Conservation (phyloP, 2,329 filamentous ascomycete species). For the Metarhizium anisopliae region DNA sequence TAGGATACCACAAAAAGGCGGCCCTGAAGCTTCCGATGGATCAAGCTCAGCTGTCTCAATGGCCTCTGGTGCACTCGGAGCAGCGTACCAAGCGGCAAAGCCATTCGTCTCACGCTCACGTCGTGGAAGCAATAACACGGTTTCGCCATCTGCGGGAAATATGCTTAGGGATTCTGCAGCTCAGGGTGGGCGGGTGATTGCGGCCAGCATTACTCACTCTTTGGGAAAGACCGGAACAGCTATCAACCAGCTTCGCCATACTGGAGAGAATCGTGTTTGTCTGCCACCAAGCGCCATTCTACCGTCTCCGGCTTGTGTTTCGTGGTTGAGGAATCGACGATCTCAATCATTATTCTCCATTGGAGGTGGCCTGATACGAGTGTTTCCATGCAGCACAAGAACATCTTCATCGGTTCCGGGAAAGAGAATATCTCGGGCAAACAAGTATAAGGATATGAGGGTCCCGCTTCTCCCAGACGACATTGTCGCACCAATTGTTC, state of each 20-base stretch:
- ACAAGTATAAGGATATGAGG: slow-evolving; percentile 57
- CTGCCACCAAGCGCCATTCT: slow-evolving; percentile 48
- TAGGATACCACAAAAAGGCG: slow-evolving; percentile 32
- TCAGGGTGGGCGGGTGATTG: slow-evolving; percentile 63
- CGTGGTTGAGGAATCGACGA: slow-evolving; percentile 55
- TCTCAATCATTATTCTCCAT: slow-evolving; percentile 56
- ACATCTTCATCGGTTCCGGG: slow-evolving; percentile 44
- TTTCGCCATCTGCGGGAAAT: slow-evolving; percentile 24
- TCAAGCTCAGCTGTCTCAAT: slow-evolving; percentile 53
- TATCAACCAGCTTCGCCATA: slow-evolving; percentile 63
- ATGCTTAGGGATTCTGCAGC: slow-evolving; percentile 52
- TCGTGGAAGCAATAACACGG: slow-evolving; percentile 33
- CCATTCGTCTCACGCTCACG: slow-evolving; percentile 48
- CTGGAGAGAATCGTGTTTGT: slow-evolving; percentile 65
- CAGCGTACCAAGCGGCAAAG: slow-evolving; percentile 60
- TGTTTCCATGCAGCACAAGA: slow-evolving; percentile 52
- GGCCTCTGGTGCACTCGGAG: slow-evolving; percentile 61
- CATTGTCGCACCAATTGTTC: slow-evolving; percentile 45
- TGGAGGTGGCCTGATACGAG: slow-evolving; percentile 56
- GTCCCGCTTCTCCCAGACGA: slow-evolving; percentile 55
- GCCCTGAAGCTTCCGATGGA: slow-evolving; percentile 38
- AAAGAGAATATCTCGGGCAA: slow-evolving; percentile 43
- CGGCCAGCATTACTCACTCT: slow-evolving; percentile 65
- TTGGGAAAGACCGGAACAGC: slow-evolving; percentile 63
- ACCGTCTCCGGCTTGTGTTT: slow-evolving; percentile 51